Base-by-base conservation (phyloP, 805 yeast genomes). In the Zygosaccharomyces pseudorouxii region DNA sequence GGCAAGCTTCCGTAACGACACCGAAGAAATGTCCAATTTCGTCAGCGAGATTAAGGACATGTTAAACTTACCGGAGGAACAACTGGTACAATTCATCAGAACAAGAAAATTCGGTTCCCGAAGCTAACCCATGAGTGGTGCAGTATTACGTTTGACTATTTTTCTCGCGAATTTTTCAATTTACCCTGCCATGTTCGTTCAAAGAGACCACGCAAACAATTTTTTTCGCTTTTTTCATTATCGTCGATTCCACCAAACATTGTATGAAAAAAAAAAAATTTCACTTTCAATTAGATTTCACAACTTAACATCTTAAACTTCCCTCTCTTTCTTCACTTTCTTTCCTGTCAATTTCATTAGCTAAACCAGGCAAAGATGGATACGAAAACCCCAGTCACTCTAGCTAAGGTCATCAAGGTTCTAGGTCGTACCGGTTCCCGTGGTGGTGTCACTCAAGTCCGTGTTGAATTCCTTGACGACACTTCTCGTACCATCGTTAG, bases 371-470 rank as follows among this genome's bases (percentile, higher is more conserved):
- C 53, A 49, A 59, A 48, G 47, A 65, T 67, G 71, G 71, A 67
- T 60, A 57, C 76, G 70, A 72, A 83, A 78, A 82, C 88, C 77
- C 96, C 96, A 74, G 97, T 92, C 71, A 93, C 96, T 81, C 88
- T 92, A 78, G 99, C 98, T 75, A 92, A 92, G 84, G 99, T 92
- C 74, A 89, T 89, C 79, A 93, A 92, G 82, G 98, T 92, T 76
- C 84, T 92, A 78, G 98, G 98, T 77, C 92, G 99, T 81, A 92
- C 99, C 85, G 99, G 99, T 76, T 92, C 99, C 76, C 92, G 98
- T 81, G 98, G 98, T 86, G 97, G 97, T 82, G 96, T 88, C 77
- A 88, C 96, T 79, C 96, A 88, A 79, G 96, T 89, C 78, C 88
- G 96, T 78, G 96, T 88, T 71, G 96, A 88, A 78, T 89, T 88